Evolutionary conservation across 768 basidiomycete species (phyloP), one percentile per base, ranked within the genome.

Genomic region (Termitomyces sp.): DNA sequence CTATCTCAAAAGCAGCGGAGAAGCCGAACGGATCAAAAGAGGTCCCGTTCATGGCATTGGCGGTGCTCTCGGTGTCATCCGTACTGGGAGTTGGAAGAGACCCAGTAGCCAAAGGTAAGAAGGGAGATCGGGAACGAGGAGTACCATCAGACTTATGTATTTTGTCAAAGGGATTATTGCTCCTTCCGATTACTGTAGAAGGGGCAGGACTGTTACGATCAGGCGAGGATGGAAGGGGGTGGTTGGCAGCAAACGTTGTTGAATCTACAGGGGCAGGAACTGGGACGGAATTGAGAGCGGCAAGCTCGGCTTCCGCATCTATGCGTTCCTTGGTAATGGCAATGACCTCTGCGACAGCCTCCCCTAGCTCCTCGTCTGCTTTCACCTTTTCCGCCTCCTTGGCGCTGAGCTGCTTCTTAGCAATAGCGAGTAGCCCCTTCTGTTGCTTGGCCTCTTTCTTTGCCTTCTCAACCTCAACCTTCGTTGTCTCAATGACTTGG

Each of bases 391-490:
- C 90, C 0, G 80, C 76, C 69, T 98, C 96, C 60, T 92, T 88
- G 5, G 89, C 84, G 26, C 81, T 82, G 27, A 98, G 76, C 74
- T 98, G 97, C 71, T 99, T 98, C 76, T 88, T 88, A 5, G 92
- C 91, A 68, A 98, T 96, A 5, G 94, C 94, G 24, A 96, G 79
- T 61, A 96, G 78, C 10, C 97, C 97, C 69, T 93, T 98, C 75
- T 98, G 95, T 67, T 97, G 93, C 69, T 96, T 89, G 2, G 91
- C 93, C 52, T 98, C 95, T 73, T 92, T 98, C 76, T 86, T 94
- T 41, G 82, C 70, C 74, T 90, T 94, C 71, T 98, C 97, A 22
- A 94, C 75, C 59, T 91, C 86, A 12, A 72, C 75, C 69, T 90
- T 94, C 52, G 87, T 69, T 12, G 74, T 67, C 46, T 89, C 83